These are phyloP conservation scores for Emmonsiellopsis sp. DNA, from an alignment of 2,329 filamentous ascomycete genomes.

Conservation along the genomic window DNA sequence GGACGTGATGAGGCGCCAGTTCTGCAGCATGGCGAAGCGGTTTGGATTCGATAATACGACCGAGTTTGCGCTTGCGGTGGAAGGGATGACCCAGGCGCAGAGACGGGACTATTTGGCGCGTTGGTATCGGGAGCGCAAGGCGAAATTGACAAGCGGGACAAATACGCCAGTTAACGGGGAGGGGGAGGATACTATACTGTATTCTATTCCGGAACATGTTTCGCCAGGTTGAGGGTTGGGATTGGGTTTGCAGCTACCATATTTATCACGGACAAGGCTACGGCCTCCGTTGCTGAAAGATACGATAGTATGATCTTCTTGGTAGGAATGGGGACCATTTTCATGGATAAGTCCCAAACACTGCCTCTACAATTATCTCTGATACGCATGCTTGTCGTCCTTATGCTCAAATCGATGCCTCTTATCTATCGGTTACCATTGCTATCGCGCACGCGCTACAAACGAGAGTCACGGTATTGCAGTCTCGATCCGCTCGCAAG, in stretches of 20 bases:
- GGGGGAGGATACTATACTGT: neutral
- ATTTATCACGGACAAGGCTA: neutral
- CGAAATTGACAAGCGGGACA: slow-evolving; percentile 17
- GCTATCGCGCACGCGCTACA: too few species aligned
- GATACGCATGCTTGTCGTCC: too few species aligned
- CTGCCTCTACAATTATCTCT: too few species aligned
- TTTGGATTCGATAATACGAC: slow-evolving; percentile 68
- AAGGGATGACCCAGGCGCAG: slow-evolving; percentile 80
- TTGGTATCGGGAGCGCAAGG: slow-evolving; percentile 65
- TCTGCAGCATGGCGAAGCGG: slow-evolving; percentile 77
- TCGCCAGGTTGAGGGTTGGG: neutral
- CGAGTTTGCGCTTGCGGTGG: slow-evolving; percentile 83
- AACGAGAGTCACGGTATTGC: too few species aligned
- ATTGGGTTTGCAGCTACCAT: neutral
- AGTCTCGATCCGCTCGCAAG: too few species aligned
- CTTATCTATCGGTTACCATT: too few species aligned
- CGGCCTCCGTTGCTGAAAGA: neutral
- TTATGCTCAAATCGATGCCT: too few species aligned
- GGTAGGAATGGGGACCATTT: too few species aligned
- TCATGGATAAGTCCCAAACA: too few species aligned
- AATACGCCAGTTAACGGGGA: neutral
- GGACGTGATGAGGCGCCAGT: slow-evolving; percentile 68
- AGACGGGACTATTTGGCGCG: slow-evolving; percentile 65
- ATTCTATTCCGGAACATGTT: neutral
- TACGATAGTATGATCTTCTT: neutral